Evolutionary conservation across 139 green algal genomes (phyloP), one percentile per base, ranked within the genome.

Genomic region (Eudorina sp.): DNA sequence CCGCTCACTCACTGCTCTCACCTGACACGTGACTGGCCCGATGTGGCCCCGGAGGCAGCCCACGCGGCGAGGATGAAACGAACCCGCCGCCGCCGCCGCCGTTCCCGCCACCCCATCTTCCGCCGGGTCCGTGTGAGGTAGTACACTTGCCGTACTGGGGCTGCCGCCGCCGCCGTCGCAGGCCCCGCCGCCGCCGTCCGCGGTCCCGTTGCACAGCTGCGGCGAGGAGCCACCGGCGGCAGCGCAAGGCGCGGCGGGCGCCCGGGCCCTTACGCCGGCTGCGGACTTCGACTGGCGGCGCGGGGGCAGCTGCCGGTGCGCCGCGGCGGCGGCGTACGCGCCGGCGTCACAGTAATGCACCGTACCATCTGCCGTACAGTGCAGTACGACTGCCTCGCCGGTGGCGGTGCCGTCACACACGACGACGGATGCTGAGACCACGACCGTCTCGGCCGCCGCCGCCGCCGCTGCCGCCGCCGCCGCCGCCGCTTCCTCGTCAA

Each of bases 11-110:
- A n/a, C n/a, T 55, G 6, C 62, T 38, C 78, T 0, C 43, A 85
- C 79, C 79, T 77, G 60, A 13, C 80, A 86, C 4, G 80, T 86
- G 41, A 86, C 60, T 4, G 80, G 80, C 41, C 60, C 80, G 38
- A 86, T 34, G 62, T 86, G 80, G 1, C 80, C 80, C 0, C 3
- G 0, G 60, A 86, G 60, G 41, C 23, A 7, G 34, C 78, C 78
- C 0, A 36, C 34, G 29, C 34, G 77, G 27, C 46, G 5, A 25
- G 4, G 27, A 27, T 0, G 29, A 21, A 0, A 19, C 74, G 25
- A 43, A 8, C 48, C 48, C 18, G 75, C n/a, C 1, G 34, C 48
- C 38, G 0, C 48, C 18, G 75, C 46, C 43, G 75, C 18, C 75
- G n/a, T 58, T 19, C 5, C n/a, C 3, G 45, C 3, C 41, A 55